A percentile compares a stretch with the other conserved stretches of the same genome.
phyloP scores from a whole-genome alignment of 2,329 filamentous ascomycete genomes.

The Sporothrix globosa region DNA sequence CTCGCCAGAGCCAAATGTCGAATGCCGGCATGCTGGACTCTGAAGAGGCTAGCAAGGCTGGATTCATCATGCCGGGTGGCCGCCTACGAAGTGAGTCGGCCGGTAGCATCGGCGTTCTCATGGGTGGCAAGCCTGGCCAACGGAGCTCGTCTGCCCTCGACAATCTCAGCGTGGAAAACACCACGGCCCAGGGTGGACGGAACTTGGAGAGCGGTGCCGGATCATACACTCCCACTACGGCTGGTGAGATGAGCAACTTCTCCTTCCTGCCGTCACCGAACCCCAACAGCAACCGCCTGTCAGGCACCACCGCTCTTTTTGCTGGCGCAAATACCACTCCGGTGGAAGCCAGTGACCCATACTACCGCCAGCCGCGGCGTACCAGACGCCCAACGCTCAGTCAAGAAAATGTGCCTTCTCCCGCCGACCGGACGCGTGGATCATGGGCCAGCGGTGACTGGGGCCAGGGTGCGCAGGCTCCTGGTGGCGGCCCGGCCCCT shows the following conservation, averaged over 20 bases:
- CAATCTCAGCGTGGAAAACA: constrained; percentile 51
- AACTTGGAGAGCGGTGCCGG: constrained; percentile 63
- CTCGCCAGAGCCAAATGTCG: constrained; percentile 80
- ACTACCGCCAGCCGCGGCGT: constrained; percentile 82
- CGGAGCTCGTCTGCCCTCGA: constrained; percentile 61
- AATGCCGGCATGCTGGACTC: constrained; percentile 77
- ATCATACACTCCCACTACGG: constrained; percentile 72
- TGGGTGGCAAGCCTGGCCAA: constrained; percentile 48
- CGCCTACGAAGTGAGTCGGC: constrained; percentile 64
- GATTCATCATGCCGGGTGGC: constrained; percentile 58
- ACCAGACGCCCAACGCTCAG: constrained; percentile 50
- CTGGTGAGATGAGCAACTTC: constrained; percentile 67
- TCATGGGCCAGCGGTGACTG: constrained; percentile 48
- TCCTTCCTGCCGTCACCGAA: constrained; percentile 68
- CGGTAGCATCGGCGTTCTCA: constrained; percentile 59
- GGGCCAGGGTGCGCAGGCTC: constrained; percentile 36
- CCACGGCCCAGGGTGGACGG: constrained; percentile 50
- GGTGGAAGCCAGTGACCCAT: constrained; percentile 69
- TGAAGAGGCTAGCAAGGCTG: constrained; percentile 66
- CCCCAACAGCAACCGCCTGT: constrained; percentile 44
- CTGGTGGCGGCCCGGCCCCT: constrained; percentile 41
- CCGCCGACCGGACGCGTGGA: constrained; percentile 43
- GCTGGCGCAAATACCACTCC: constrained; percentile 42
- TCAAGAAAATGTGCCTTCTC: constrained; percentile 49
- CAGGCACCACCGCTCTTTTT: background rate